Base-by-base conservation (phyloP, 352 stramenopile species). In the Pythium dissotocum region DNA sequence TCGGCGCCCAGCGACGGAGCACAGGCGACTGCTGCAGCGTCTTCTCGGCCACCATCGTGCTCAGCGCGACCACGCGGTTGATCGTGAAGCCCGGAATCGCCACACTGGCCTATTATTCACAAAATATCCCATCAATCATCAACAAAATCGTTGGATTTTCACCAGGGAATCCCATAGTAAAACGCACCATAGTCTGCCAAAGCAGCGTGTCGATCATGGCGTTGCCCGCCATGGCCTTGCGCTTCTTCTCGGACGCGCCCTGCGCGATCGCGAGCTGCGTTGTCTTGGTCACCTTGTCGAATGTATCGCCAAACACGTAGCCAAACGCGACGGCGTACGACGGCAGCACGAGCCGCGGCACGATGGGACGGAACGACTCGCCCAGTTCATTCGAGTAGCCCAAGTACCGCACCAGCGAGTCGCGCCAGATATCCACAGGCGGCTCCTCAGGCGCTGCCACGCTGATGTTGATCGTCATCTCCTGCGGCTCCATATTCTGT, bases 361-460 rank as follows among this genome's bases (percentile, higher is more conserved):
- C 73, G 61, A 97, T 80, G 21, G 88, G 90, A 2, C 85, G 82
- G 68, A 97, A 97, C 5, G 83, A 92, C 70, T 97, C 89, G 64
- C 89, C 89, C 18, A 96, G 69, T 68, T 97, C 90, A 67, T 97
- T 97, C 52, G 90, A 81, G 65, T 97, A 97, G 49, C 90, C 90
- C 54, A 96, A 52, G 72, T 96, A 95, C 26, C 90, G 84, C 68
- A 97, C 70, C n/a, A 89, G 77, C 56, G 88, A 92, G 69, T 97
- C 88, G 24, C 90, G 78, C 72, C 87, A 95, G 24, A 97, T 77
- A 63, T 97, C 90, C 61, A 61, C 57, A 52, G 52, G 26, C 26
- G 35, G 2, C 10, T 38, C 51, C 12, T 4, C n/a, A 21, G 24
- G 4, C 56, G 56, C 38, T 24, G 49, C 12, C n/a, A 57, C 26